A percentile compares a stretch with the other conserved stretches of the same genome.
Evolutionary conservation across 1,284 basidiomycete species (phyloP).

Genomic region (Leccinum pachyderme): DNA sequence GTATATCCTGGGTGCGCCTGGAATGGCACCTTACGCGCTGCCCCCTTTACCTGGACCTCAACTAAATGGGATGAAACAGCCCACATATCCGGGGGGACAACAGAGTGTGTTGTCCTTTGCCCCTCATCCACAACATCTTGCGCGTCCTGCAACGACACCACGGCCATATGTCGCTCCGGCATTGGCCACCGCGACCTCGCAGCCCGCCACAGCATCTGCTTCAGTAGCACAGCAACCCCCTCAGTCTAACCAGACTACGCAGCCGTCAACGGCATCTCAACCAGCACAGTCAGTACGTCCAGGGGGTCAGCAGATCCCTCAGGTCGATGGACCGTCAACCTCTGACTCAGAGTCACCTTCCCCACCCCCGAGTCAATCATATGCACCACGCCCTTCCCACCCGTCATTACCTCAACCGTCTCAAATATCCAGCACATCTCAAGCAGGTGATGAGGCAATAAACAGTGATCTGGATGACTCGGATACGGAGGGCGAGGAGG

Average conservation of each 20-base stretch:
- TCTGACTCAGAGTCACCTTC: conserved; percentile 63
- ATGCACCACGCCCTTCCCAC: conserved; percentile 61
- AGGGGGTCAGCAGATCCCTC: conserved; percentile 54
- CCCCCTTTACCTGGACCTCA: conserved; percentile 66
- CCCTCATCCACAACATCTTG: conserved; percentile 45
- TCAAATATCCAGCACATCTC: conserved; percentile 35
- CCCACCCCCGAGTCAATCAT: conserved; percentile 53
- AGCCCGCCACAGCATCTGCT: conserved; percentile 15
- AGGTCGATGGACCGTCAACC: conserved; percentile 57
- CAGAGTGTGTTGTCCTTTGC: conserved; percentile 54
- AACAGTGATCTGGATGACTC: conserved; percentile 97
- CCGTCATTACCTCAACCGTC: conserved; percentile 56
- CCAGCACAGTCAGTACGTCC: conserved; percentile 18
- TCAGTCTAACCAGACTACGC: conserved; percentile 5
- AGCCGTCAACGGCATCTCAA: conserved; percentile 10
- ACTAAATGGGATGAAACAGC: conserved; percentile 45
- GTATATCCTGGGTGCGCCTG: conserved; percentile 52
- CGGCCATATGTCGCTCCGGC: conserved; percentile 27
- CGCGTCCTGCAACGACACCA: conserved; percentile 32
- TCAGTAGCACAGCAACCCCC: conserved; percentile 11
- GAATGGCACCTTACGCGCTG: conserved; percentile 47
- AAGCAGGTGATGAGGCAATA: conserved; percentile 76
- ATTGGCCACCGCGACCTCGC: conserved; percentile 7
- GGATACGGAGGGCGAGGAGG: conserved; percentile 77
- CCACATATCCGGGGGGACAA: conserved; percentile 52